phyloP scores from a whole-genome alignment of 1,139 yeast species.

The Yamadazyma dushanensis region DNA sequence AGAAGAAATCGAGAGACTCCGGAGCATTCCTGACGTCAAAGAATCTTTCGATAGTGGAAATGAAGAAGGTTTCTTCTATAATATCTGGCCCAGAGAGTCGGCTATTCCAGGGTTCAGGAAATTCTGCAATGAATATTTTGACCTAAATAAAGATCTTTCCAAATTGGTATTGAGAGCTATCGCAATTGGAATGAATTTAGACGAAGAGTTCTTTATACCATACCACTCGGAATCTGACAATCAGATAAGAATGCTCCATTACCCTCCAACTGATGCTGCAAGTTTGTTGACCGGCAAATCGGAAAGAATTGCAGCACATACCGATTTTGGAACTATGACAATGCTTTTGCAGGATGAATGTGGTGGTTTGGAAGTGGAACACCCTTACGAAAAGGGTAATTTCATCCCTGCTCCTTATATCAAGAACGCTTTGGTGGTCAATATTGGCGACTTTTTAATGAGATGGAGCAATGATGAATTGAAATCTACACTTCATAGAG shows the following conservation, averaged over 20 bases:
- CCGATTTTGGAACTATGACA: slow-evolving; percentile 29
- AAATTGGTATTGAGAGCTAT: no score
- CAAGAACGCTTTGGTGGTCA: slow-evolving; percentile 27
- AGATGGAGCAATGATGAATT: slow-evolving; percentile 29
- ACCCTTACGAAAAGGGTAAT: slow-evolving; percentile 24
- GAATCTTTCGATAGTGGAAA: no score
- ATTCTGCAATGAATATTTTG: no score
- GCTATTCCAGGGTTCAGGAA: no score
- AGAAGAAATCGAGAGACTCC: no score
- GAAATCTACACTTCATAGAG: slow-evolving; percentile 29
- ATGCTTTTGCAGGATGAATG: slow-evolving; percentile 26
- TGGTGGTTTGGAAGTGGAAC: slow-evolving; percentile 28
- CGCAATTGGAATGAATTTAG: no score
- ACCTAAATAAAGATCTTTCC: no score
- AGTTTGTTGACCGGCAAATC: slow-evolving; percentile 14
- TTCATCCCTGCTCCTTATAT: slow-evolving; percentile 25
- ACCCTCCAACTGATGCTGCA: slow-evolving; percentile 21
- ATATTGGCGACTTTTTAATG: slow-evolving; percentile 31
- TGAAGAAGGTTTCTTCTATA: no score
- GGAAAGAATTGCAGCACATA: slow-evolving; percentile 33
- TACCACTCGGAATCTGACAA: no score
- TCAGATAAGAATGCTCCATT: slow-evolving; percentile 23
- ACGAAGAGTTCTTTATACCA: no score
- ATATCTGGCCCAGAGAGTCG: no score
- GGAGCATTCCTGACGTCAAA: no score